Base-by-base conservation (phyloP, 2,329 filamentous ascomycete genomes). In the Davidsoniella virescens region DNA sequence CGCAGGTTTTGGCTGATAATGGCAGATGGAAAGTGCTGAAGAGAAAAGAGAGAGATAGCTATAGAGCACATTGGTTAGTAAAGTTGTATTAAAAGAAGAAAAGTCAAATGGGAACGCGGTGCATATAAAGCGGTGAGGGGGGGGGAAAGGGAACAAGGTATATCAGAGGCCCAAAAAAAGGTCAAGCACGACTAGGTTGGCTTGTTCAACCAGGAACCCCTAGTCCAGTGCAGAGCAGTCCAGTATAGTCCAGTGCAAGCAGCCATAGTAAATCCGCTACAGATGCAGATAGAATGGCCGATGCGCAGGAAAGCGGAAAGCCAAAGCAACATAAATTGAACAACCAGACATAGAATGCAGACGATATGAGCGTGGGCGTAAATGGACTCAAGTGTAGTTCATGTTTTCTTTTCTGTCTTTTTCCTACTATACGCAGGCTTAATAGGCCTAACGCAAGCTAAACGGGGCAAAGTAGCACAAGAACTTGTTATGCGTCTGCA, bases 91-190 rank as follows among this genome's bases (percentile, higher is more conserved):
- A 18, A 12, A 20, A 43, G 17, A 43, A 18, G 16, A 18, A 42
- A 42, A 43, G 40, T 43, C 10, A 5, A 20, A 18, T 3, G 25
- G 12, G 18, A 6, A 17, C 18, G 5, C 1, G 18, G 16, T 37
- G 37, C 37, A 47, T 47, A 37, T 38, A 25, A 47, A 37, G 37
- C 10, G 14, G 37, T 23, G 33, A 47, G 45, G 36, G 45, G 45
- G 36, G 45, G 33, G 33, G 20, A 20, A 20, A 4, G 23, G n/a
- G 18, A 40, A 20, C 33, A 47, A 38, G 37, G 26, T 25, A 20
- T 47, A n/a, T 23, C 17, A 37, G n/a, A 47, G 17, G 37, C 20
- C 9, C 17, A 37, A 23, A 18, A 23, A 23, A 40, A 37, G 16
- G 45, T 16, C 36, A 12, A 38, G 33, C 16, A 39, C 17, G n/a